These are phyloP conservation scores for Kwoniella dejecticola DNA, from an alignment of 768 basidiomycete genomes.

Conservation along the genomic window DNA sequence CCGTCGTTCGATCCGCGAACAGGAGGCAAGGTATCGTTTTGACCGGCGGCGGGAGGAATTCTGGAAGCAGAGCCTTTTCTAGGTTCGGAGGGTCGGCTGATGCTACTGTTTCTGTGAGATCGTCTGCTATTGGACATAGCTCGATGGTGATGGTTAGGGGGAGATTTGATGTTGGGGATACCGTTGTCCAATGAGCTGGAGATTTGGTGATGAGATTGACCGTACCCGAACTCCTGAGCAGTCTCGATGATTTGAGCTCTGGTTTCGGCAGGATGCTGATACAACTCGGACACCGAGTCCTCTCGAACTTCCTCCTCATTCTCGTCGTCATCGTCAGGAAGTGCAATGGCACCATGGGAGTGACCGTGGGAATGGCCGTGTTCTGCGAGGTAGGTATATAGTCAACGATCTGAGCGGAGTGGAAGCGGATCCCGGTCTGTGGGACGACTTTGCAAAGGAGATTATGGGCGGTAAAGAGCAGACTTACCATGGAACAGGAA, in stretches of 20 bases:
- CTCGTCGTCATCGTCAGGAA: conserved; percentile 28
- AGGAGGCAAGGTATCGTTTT: conserved; percentile 35
- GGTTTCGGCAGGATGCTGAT: conserved; percentile 63
- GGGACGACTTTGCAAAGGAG: too few species aligned
- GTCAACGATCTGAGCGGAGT: neutral
- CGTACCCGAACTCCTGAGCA: conserved; percentile 71
- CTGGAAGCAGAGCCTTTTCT: conserved; percentile 15
- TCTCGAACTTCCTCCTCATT: conserved; percentile 31
- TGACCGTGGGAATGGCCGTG: conserved; percentile 67
- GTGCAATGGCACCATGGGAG: conserved; percentile 42
- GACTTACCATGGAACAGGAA: conserved; percentile 88
- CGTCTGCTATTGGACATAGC: conserved; percentile 17
- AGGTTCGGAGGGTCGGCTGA: conserved; percentile 19
- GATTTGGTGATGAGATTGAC: conserved; percentile 15
- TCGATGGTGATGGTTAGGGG: conserved; percentile 23
- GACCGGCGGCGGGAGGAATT: conserved; percentile 27
- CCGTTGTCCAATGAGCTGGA: conserved; percentile 17
- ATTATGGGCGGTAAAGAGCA: neutral
- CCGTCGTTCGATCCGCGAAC: conserved; percentile 1
- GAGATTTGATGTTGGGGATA: conserved; percentile 35
- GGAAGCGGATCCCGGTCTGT: too few species aligned
- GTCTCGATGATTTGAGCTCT: conserved; percentile 65
- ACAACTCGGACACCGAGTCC: conserved; percentile 62
- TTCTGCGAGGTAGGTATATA: conserved; percentile 56
- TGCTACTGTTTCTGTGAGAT: conserved; percentile 5